phyloP scores from a whole-genome alignment of 2,329 filamentous ascomycete species.

The Seiridium unicorne region DNA sequence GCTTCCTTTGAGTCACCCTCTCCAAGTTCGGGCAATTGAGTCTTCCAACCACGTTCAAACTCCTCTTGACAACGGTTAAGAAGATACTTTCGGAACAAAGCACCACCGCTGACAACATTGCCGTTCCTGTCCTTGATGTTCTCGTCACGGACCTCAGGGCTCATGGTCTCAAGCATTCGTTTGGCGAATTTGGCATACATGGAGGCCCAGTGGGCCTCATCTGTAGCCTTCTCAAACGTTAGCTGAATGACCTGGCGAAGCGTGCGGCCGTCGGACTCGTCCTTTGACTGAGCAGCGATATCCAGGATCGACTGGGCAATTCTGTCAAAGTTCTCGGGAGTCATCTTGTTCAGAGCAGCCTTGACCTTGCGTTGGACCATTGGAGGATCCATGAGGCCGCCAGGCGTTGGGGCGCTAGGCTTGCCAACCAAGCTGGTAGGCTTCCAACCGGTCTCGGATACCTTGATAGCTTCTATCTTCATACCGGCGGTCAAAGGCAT shows the following conservation, averaged over 20 bases:
- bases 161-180: slow-evolving; percentile 95
- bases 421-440: slow-evolving; percentile 65
- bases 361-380: slow-evolving; percentile 99
- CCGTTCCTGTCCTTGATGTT: slow-evolving; percentile 89
- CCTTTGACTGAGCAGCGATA: slow-evolving; percentile 93
- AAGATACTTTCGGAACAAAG: slow-evolving; percentile 96
- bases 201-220: slow-evolving; percentile 96
- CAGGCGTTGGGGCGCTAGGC: slow-evolving; percentile 36
- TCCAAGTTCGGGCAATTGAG: slow-evolving; percentile 73
- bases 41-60: slow-evolving; percentile 96
- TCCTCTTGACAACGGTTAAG: slow-evolving; percentile 98
- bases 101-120: slow-evolving; percentile 86
- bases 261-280: slow-evolving; percentile 90
- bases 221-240: slow-evolving; percentile 97
- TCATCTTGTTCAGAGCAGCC: slow-evolving; percentile 99
- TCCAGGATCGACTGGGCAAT: slow-evolving; percentile 90
- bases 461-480: slow-evolving; percentile 77
- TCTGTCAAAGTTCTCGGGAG: slow-evolving; percentile 82
- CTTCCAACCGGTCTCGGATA: slow-evolving; percentile 83
- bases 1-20: slow-evolving; percentile 73
- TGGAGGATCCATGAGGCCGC: slow-evolving; percentile 75
- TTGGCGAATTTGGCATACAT: slow-evolving; percentile 99
- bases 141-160: slow-evolving; percentile 90
- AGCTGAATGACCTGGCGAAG: slow-evolving; percentile 97
- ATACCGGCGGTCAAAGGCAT: slow-evolving; percentile 88